Percentiles rank a stretch among this genome's conserved stretches.
These are phyloP conservation scores for Leptographium radiaticola DNA, from an alignment of 2,329 filamentous ascomycete genomes.

Conservation along the genomic window DNA sequence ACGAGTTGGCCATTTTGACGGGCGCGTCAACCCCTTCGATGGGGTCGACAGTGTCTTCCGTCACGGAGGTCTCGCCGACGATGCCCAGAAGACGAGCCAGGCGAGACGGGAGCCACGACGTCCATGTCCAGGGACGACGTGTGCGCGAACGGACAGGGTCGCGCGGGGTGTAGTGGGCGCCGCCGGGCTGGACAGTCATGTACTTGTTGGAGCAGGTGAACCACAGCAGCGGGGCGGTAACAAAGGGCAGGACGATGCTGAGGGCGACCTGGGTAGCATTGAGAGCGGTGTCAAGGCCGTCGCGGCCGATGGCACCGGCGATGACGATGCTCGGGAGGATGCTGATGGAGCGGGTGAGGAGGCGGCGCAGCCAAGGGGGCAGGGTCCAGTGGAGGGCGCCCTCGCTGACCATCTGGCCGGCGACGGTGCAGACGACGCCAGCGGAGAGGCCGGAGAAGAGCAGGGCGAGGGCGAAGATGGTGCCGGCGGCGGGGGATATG, in stretches of 20 bases:
- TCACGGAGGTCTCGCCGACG: not conserved
- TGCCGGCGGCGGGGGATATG: slow-evolving; percentile 63
- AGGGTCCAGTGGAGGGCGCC: slow-evolving; percentile 66
- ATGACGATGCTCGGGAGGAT: slow-evolving; percentile 77
- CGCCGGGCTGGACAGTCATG: slow-evolving; percentile 55
- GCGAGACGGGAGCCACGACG: not conserved
- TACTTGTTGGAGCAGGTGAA: slow-evolving; percentile 69
- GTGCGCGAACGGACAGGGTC: not conserved
- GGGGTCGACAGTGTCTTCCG: not conserved
- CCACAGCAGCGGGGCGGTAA: slow-evolving; percentile 72
- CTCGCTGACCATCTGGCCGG: slow-evolving; percentile 80
- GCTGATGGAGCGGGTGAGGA: slow-evolving; percentile 66
- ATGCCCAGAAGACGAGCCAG: not conserved
- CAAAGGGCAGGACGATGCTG: slow-evolving; percentile 67
- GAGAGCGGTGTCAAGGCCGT: slow-evolving; percentile 58
- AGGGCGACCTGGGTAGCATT: slow-evolving; percentile 68
- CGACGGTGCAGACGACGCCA: slow-evolving; percentile 79
- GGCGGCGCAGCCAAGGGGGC: slow-evolving; percentile 63
- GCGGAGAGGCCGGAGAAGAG: slow-evolving; percentile 70
- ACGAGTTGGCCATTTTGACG: slow-evolving; percentile 59
- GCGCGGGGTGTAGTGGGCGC: slow-evolving; percentile 19
- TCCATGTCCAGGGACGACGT: not conserved
- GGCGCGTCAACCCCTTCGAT: not conserved
- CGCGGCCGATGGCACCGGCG: slow-evolving; percentile 60
- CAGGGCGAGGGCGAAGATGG: slow-evolving; percentile 71